Percentiles rank a stretch among this genome's conserved stretches.
Conservation (phyloP, 2,329 filamentous ascomycete species). For the Ceratocystiopsis minuta region DNA sequence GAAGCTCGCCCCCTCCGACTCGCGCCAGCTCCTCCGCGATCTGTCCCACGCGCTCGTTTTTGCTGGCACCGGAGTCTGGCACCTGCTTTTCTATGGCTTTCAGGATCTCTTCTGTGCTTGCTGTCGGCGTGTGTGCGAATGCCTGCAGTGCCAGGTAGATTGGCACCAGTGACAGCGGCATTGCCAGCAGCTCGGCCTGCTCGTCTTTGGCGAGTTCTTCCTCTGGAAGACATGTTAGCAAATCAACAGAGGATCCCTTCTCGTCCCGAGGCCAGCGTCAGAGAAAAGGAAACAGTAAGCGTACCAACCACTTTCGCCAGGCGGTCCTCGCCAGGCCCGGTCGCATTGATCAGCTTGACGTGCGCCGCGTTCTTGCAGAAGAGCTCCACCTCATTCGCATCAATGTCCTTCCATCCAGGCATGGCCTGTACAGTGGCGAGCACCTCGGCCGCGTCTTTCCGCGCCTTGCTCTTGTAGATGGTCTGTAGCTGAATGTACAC, state of each 20-base stretch:
- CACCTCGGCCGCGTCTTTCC: conserved; percentile 60
- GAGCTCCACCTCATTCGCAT: conserved; percentile 60
- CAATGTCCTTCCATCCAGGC: conserved; percentile 33
- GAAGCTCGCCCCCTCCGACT: conserved; percentile 68
- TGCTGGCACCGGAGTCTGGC: conserved; percentile 21
- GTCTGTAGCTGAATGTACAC: conserved; percentile 85
- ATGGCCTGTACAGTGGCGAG: conserved; percentile 40
- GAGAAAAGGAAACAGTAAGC: neutral
- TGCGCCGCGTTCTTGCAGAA: conserved; percentile 95
- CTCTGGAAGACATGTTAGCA: conserved; percentile 21
- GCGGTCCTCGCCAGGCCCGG: conserved; percentile 21
- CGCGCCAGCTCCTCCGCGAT: conserved; percentile 52
- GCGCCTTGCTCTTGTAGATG: conserved; percentile 80
- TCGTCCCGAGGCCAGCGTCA: too few relatives aligned
- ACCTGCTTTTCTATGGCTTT: conserved; percentile 22
- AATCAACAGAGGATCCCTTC: conserved; percentile 9
- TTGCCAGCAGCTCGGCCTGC: conserved; percentile 26
- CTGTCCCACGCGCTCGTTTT: conserved; percentile 31
- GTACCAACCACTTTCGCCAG: conserved; percentile 37
- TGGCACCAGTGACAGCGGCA: conserved; percentile 43
- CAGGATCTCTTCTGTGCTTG: conserved; percentile 36
- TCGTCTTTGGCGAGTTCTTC: conserved; percentile 36
- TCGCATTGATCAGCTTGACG: conserved; percentile 63
- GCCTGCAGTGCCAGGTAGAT: conserved; percentile 50
- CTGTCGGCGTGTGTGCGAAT: conserved; percentile 26